Evolutionary conservation across 2,329 filamentous ascomycete species (phyloP).

Genomic region (Sporothrix protearum): DNA sequence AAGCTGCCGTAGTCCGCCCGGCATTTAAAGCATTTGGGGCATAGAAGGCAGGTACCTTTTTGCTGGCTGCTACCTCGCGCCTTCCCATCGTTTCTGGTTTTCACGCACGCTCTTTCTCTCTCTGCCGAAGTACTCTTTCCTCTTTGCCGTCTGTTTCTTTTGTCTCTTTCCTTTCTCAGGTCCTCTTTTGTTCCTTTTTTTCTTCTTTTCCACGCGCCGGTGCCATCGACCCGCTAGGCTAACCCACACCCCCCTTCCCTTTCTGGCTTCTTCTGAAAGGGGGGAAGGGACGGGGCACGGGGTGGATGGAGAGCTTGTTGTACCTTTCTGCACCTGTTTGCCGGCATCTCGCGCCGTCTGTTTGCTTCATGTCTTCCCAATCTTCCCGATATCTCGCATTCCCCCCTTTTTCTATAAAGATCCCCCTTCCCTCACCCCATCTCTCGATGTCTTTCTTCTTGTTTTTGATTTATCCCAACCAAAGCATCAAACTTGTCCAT

Average conservation of each 20-base stretch:
- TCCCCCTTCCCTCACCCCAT: not conserved
- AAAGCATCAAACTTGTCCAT: conserved; percentile 9
- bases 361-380: not conserved
- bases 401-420: conserved; percentile 10
- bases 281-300: not conserved
- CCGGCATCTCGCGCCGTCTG: not conserved
- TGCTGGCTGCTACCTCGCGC: not conserved
- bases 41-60: not conserved
- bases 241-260: not conserved
- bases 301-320: not conserved
- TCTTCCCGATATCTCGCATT: not conserved
- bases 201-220: conserved; percentile 6
- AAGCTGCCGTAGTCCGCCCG: not conserved
- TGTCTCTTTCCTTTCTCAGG: not conserved
- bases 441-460: not conserved
- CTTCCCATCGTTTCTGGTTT: not conserved
- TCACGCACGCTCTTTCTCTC: conserved; percentile 6
- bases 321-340: not conserved
- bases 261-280: not conserved
- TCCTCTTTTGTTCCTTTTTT: not conserved
- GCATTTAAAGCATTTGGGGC: not conserved
- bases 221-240: not conserved
- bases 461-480: not conserved
- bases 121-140: not conserved
- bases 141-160: not conserved